Percentiles rank a stretch among this genome's conserved stretches.
Evolutionary conservation across 169 alveolate species (phyloP).

Genomic region (Babesia gibsoni): DNA sequence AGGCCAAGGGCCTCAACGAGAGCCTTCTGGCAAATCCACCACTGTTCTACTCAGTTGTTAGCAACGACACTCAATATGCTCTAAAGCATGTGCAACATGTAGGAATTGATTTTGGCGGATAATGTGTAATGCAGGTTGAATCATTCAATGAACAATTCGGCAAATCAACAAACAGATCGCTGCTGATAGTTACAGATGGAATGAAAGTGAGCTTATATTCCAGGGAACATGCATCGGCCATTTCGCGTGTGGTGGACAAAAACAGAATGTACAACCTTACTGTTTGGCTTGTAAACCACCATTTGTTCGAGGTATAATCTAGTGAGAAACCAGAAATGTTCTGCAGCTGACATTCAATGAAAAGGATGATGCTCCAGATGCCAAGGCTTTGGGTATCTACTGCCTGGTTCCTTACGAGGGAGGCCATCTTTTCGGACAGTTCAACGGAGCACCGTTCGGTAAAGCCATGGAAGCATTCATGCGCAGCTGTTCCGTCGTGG

Average conservation of each 20-base stretch:
- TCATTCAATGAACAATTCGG: neutral
- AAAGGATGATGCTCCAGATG: neutral
- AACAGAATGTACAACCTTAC: slow-evolving; percentile 7
- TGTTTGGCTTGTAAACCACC: slow-evolving; percentile 9
- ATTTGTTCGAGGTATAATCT: neutral
- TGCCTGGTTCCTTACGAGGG: slow-evolving; percentile 17
- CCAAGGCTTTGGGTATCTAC: slow-evolving; percentile 19
- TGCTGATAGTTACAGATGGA: slow-evolving; percentile 6
- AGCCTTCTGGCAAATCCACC: neutral
- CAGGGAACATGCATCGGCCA: neutral
- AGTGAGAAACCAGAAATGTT: neutral
- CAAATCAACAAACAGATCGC: neutral
- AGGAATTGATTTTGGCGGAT: neutral
- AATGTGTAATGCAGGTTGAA: neutral
- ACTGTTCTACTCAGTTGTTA: neutral
- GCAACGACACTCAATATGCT: neutral
- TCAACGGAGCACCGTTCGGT: slow-evolving; percentile 20
- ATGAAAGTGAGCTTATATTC: neutral
- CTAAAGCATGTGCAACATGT: slow-evolving; percentile 7
- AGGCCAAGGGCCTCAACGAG: neutral
- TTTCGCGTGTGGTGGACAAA: slow-evolving; percentile 4
- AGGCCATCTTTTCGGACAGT: neutral
- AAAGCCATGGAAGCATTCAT: slow-evolving; percentile 28
- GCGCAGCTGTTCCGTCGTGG: slow-evolving; percentile 12
- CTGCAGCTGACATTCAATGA: slow-evolving; percentile 8